Evolutionary conservation across 208 protist species (phyloP).

Genomic region (Spironucleus salmonicida): DNA sequence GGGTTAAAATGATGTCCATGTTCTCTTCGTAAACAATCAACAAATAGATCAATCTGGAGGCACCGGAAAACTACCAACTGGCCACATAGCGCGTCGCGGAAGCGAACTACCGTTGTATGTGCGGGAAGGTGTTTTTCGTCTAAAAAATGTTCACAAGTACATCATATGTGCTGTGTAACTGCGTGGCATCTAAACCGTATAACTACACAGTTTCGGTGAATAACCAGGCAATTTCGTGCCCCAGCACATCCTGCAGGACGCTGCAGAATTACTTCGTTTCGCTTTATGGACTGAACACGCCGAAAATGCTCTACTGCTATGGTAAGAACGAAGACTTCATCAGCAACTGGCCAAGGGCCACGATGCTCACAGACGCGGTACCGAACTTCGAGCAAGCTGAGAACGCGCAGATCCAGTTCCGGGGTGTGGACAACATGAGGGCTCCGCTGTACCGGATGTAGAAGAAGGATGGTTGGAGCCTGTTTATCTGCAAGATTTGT

Average conservation of each 20-base stretch:
- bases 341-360: not conserved
- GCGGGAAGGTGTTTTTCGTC: conserved; percentile 11
- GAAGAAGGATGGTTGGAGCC: not conserved
- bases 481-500: conserved; percentile 16
- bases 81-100: not conserved
- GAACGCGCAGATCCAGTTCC: not conserved
- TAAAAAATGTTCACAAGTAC: not conserved
- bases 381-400: not conserved
- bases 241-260: not conserved
- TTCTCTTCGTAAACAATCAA: not conserved
- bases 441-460: not conserved
- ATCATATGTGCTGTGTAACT: not conserved
- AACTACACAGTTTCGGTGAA: not conserved
- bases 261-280: not conserved
- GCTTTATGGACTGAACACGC: not conserved
- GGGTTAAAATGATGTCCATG: not conserved
- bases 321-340: not conserved
- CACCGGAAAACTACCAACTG: not conserved
- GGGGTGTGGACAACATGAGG: not conserved
- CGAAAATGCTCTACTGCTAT: not conserved
- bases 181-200: not conserved
- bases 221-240: not conserved
- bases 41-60: not conserved
- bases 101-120: not conserved
- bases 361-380: not conserved